Evolutionary conservation across 176 grass and related monocot species (phyloP).

Genomic region (Cenchrus purpureus): DNA sequence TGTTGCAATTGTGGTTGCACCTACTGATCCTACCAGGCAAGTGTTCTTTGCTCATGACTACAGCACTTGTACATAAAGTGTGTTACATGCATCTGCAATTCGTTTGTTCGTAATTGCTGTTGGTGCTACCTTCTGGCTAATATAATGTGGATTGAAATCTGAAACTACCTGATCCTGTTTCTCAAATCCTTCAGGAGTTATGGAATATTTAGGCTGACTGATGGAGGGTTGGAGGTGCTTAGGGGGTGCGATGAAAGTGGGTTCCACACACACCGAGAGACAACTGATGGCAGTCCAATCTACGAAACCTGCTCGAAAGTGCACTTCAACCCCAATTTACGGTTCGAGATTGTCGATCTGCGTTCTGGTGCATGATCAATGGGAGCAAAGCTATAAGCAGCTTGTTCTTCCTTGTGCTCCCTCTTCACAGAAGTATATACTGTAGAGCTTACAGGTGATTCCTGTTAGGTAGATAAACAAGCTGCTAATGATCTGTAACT

Average conservation of each 20-base stretch:
- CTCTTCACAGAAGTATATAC: not conserved
- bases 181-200: conserved; percentile 59
- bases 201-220: conserved; percentile 91
- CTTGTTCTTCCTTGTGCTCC: not conserved
- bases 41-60: conserved; percentile 29
- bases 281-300: conserved; percentile 54
- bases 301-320: conserved; percentile 79
- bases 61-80: conserved; percentile 8
- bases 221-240: conserved; percentile 75
- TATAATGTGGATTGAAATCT: conserved; percentile 32
- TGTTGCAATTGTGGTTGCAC: conserved; percentile 92
- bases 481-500: not conserved
- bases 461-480: not conserved
- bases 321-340: conserved; percentile 77
- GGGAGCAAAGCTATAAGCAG: not conserved
- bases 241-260: conserved; percentile 75
- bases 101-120: not conserved
- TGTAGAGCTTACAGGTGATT: not conserved
- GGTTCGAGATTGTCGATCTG: conserved; percentile 96
- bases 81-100: not conserved
- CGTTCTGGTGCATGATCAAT: conserved; percentile 53
- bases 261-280: conserved; percentile 71
- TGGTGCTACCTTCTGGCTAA: not conserved
- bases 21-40: conserved; percentile 84
- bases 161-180: conserved; percentile 17